phyloP scores from a whole-genome alignment of 129 eudicot genomes.

The Chrysanthemum seticuspe region DNA sequence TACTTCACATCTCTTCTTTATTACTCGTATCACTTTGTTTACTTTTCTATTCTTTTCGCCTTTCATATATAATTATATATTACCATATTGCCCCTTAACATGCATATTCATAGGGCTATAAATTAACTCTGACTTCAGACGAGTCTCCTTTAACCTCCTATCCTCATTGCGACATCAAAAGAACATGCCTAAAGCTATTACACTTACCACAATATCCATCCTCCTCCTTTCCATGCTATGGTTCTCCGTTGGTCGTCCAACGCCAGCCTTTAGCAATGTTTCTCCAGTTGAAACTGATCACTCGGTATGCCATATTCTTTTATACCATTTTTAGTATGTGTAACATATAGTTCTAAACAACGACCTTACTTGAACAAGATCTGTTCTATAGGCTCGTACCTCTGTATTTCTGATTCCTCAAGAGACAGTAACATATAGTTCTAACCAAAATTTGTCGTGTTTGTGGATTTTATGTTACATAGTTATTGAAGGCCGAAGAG shows the following conservation, averaged over 20 bases:
- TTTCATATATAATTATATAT: too few species aligned
- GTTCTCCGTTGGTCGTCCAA: conserved; percentile 35
- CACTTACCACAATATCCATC: conserved; percentile 28
- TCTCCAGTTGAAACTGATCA: conserved; percentile 36
- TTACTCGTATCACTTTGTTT: too few species aligned
- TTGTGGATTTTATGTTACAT: not conserved
- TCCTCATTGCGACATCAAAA: conserved; percentile 7
- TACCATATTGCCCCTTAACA: too few species aligned
- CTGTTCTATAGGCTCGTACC: conserved; percentile 54
- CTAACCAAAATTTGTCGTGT: not conserved
- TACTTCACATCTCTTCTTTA: too few species aligned
- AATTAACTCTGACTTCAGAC: too few species aligned
- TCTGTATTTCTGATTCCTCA: conserved; percentile 76
- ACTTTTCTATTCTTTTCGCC: too few species aligned
- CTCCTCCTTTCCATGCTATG: conserved; percentile 35
- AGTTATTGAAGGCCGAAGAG: conserved; percentile 20
- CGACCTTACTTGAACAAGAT: conserved; percentile 94
- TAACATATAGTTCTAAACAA: not conserved
- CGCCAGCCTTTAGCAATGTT: conserved; percentile 31
- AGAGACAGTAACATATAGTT: conserved; percentile 64
- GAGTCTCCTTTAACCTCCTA: not conserved
- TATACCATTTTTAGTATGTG: not conserved
- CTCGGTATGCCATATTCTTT: conserved; percentile 16
- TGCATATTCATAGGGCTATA: not conserved
- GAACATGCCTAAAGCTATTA: conserved; percentile 38